Evolutionary conservation across 2,329 filamentous ascomycete species (phyloP).

Genomic region (Davidsoniella eucalypti): DNA sequence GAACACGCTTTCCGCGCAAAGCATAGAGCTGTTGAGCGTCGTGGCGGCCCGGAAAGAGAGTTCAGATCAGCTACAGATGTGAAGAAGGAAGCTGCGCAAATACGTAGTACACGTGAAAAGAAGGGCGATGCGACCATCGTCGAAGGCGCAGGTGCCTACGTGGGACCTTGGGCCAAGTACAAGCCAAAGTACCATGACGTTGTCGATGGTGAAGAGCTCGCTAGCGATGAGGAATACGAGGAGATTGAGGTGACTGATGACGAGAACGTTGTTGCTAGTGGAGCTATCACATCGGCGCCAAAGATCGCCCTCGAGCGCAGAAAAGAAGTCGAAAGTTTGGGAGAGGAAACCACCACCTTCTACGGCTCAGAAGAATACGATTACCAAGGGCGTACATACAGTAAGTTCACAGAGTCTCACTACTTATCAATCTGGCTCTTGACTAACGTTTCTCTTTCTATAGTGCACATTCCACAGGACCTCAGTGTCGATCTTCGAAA

Average conservation of each 20-base stretch:
- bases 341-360: constrained; percentile 71
- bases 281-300: constrained; percentile 42
- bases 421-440: background rate
- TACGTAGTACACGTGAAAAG: constrained; percentile 60
- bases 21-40: constrained; percentile 66
- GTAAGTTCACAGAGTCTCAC: constrained; percentile 3
- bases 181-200: constrained; percentile 55
- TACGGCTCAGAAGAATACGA: constrained; percentile 72
- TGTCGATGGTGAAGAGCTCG: constrained; percentile 56
- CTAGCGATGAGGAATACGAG: constrained; percentile 64
- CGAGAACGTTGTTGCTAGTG: constrained; percentile 49
- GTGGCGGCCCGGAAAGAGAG: constrained; percentile 39
- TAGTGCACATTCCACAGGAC: constrained; percentile 80
- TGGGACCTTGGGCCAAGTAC: constrained; percentile 90
- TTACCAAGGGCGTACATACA: constrained; percentile 90
- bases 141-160: constrained; percentile 74
- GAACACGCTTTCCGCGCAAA: constrained; percentile 81
- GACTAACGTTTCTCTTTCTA: constrained; percentile 1
- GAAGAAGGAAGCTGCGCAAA: constrained; percentile 54
- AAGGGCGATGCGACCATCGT: constrained; percentile 74
- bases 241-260: constrained; percentile 62
- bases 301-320: constrained; percentile 35
- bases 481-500: constrained; percentile 73
- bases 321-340: constrained; percentile 41
- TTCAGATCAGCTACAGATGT: constrained; percentile 36